These are phyloP conservation scores for Rhynchospora pubera DNA, from an alignment of 176 grass and related monocot species.

Conservation along the genomic window DNA sequence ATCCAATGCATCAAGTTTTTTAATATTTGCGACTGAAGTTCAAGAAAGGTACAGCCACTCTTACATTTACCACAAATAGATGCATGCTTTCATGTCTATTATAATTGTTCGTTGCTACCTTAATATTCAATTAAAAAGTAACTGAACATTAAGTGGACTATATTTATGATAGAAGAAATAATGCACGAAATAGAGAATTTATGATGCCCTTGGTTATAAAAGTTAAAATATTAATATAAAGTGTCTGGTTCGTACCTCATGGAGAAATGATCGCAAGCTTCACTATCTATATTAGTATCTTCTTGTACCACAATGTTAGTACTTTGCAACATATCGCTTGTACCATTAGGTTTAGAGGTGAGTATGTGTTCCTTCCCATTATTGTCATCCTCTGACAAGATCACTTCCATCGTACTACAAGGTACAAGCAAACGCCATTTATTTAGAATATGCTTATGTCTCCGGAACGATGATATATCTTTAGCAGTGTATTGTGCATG, in stretches of 20 bases:
- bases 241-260: slow-evolving; percentile 40
- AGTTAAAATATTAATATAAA: neutral
- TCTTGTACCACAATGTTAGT: slow-evolving; percentile 12
- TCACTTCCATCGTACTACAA: slow-evolving; percentile 20
- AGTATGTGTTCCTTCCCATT: slow-evolving; percentile 18
- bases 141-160: neutral
- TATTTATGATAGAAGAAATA: neutral
- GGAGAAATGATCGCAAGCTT: slow-evolving; percentile 70
- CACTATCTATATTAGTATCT: slow-evolving; percentile 11
- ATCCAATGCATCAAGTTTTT: neutral
- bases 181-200: neutral
- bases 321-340: slow-evolving; percentile 4
- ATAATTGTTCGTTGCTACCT: neutral
- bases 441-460: neutral
- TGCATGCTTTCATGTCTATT: neutral
- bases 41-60: neutral
- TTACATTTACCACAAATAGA: neutral
- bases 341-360: slow-evolving; percentile 14
- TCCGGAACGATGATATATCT: neutral
- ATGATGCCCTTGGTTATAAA: neutral
- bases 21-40: neutral
- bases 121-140: neutral
- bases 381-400: slow-evolving; percentile 24
- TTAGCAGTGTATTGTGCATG: too few relatives aligned
- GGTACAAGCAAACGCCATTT: slow-evolving; percentile 12